Conservation (phyloP, 768 basidiomycete genomes). For the Lentinula sp. region DNA sequence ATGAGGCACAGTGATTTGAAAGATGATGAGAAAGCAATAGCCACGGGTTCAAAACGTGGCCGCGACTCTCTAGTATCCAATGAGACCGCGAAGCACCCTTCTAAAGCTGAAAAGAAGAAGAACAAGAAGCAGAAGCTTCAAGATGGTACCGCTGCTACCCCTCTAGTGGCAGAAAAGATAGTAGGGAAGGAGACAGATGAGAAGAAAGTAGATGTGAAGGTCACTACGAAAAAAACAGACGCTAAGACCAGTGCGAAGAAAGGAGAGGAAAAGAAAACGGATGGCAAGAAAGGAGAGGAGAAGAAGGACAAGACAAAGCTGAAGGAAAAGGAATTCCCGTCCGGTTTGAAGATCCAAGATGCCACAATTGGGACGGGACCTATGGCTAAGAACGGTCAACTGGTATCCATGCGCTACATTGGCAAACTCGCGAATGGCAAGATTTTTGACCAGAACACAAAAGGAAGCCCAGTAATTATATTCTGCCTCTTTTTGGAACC, state of each 20-base stretch:
- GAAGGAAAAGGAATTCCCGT: conserved; percentile 44
- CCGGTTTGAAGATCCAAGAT: conserved; percentile 76
- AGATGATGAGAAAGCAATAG: conserved; percentile 41
- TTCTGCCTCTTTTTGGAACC: background rate
- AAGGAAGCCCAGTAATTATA: conserved; percentile 71
- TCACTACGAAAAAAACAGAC: conserved; percentile 14
- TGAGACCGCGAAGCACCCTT: conserved; percentile 24
- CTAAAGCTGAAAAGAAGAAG: conserved; percentile 28
- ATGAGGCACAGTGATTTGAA: conserved; percentile 58
- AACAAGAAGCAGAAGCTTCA: conserved; percentile 28
- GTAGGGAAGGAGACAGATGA: conserved; percentile 20
- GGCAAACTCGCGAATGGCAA: conserved; percentile 80
- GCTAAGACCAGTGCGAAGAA: conserved; percentile 22
- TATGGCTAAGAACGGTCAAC: conserved; percentile 80
- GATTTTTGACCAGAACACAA: conserved; percentile 74
- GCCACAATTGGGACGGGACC: conserved; percentile 78
- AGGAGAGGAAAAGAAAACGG: conserved; percentile 20
- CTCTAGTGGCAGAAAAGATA: conserved; percentile 20
- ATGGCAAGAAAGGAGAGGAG: conserved; percentile 24
- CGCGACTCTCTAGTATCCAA: conserved; percentile 56
- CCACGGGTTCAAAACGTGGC: conserved; percentile 60
- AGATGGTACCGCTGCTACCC: conserved; percentile 6
- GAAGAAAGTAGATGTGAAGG: conserved; percentile 16
- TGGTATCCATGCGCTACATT: conserved; percentile 84
- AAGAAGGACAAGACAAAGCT: conserved; percentile 23